Evolutionary conservation across 495 filamentous ascomycete species (phyloP).

Genomic region (Xylaria venustula): DNA sequence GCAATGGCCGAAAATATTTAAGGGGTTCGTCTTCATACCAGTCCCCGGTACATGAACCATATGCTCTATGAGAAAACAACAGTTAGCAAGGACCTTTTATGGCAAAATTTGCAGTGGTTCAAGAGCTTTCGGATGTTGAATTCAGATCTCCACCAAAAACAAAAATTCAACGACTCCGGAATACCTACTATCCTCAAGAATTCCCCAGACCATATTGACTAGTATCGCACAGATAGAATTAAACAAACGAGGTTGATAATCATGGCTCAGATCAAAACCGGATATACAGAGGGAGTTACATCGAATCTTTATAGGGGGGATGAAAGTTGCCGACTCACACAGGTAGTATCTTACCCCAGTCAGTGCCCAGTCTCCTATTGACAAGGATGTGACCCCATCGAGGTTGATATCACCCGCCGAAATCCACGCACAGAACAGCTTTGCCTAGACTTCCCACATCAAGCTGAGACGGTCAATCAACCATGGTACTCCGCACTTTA

Average conservation of each 20-base stretch:
- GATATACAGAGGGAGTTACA: background rate
- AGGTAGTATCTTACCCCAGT: no score
- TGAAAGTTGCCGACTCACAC: no score
- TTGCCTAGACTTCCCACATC: background rate
- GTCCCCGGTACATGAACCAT: slow-evolving; percentile 50
- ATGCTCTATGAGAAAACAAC: slow-evolving; percentile 11
- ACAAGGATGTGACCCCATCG: background rate
- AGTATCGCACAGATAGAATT: background rate
- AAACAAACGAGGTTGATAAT: background rate
- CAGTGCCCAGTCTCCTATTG: no score
- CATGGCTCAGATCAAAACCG: background rate
- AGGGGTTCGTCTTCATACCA: slow-evolving; percentile 30
- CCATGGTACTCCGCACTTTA: background rate
- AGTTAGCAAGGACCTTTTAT: background rate
- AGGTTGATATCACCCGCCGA: background rate
- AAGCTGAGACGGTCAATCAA: background rate
- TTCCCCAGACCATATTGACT: slow-evolving; percentile 31
- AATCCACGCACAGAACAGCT: background rate
- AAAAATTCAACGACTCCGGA: background rate
- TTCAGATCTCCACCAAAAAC: background rate
- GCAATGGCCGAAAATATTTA: background rate
- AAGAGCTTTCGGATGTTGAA: background rate
- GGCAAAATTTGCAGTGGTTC: background rate
- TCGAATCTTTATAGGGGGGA: slow-evolving; percentile 5
- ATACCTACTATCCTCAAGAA: slow-evolving; percentile 21